Base-by-base conservation (phyloP, 148 eudicot species). In the Chenopodium berlandieri region DNA sequence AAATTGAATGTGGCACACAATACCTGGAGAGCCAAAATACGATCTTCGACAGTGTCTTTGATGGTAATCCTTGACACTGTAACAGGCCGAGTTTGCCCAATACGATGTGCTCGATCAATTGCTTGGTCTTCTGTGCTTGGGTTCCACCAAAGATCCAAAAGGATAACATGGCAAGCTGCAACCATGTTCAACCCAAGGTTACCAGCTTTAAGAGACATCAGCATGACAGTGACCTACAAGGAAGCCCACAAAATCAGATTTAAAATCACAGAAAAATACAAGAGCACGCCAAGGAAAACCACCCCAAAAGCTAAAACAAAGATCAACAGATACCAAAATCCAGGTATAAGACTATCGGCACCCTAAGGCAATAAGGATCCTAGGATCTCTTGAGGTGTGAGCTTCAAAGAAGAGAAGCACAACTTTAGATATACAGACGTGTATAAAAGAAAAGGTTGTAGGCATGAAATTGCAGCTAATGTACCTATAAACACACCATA, bases 131-230 rank as follows among this genome's bases (percentile, higher is more conserved):
- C 99, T 32, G 99, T 97, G 30, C 97, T 89, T 64, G 99, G 99
- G 84, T 97, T 97, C 99, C 99, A 97, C 99, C 99, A 97, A 85
- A 97, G 99, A 89, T 97, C 99, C 88, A 97, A 86, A 84, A 97
- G 98, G 74, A 97, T 92, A 46, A 97, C 99, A 82, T 92, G 95
- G 82, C 90, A 92, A 80, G 99, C 99, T 69, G 98, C 97, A 78
- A 97, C 97, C 99, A 97, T 97, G 84, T 97, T 97, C 79, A 97
- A 90, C 65, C 99, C 99, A 66, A 97, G 97, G 83, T 97, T 97
- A 73, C 99, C 99, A 23, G 99, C 99, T 88, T 97, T 97, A 19
- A 97, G 83, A 66, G 99, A 97, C 99, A 97, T 97, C 87, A 97
- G 74, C 97, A 97, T 97, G 66, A 91, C 97, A 78, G 88, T 88